A percentile compares a stretch with the other conserved stretches of the same genome.
Evolutionary conservation across 2,329 filamentous ascomycete genomes (phyloP).

Genomic region (Fusarium mexicanum): DNA sequence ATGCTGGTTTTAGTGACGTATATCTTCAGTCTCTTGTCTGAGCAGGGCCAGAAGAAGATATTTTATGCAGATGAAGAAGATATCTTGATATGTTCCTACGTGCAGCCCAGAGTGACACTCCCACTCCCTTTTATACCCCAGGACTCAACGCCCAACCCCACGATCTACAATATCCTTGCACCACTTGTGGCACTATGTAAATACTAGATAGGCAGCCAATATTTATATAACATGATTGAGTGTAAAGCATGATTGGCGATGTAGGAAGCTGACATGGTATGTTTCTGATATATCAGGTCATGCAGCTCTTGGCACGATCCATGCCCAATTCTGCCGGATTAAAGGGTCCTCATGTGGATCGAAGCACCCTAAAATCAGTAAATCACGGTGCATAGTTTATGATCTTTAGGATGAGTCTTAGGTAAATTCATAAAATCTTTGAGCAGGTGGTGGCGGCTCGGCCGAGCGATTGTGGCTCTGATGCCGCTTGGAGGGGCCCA

Average conservation of each 20-base stretch:
- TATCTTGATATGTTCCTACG: background rate
- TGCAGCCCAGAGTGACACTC: background rate
- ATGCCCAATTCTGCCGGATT: background rate
- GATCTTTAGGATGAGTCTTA: background rate
- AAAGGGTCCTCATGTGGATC: background rate
- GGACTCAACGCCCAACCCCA: background rate
- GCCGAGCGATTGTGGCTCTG: background rate
- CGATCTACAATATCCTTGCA: conserved; percentile 7
- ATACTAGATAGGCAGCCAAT: background rate
- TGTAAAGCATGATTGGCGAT: background rate
- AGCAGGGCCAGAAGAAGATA: background rate
- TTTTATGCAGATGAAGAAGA: background rate
- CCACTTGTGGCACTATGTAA: conserved; percentile 4
- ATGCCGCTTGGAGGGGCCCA: background rate
- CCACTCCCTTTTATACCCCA: conserved; percentile 11
- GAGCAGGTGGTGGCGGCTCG: background rate
- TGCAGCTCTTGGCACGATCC: conserved; percentile 28
- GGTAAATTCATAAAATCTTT: background rate
- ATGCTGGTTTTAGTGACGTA: background rate
- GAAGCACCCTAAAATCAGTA: background rate
- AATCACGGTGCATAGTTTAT: background rate
- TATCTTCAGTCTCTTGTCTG: too few relatives aligned
- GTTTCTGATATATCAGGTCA: conserved; percentile 28
- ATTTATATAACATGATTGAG: background rate
- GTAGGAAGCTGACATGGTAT: background rate